A percentile compares a stretch with the other conserved stretches of the same genome.
Evolutionary conservation across 129 eudicot genomes (phyloP).

Genomic region (Glebionis coronaria): DNA sequence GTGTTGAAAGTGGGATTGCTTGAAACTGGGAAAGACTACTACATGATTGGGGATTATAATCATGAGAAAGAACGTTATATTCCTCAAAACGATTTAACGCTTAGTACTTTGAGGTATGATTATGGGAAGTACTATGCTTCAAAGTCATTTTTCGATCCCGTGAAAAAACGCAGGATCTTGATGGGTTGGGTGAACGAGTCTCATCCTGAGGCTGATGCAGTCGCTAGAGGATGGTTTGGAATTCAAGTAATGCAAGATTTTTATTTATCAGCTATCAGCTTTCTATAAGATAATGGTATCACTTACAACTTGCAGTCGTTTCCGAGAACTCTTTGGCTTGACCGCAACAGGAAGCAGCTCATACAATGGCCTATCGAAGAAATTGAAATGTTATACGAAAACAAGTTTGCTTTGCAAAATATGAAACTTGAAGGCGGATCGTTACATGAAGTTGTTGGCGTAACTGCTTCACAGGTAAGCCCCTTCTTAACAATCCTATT

Average conservation of each 20-base stretch:
- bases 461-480: conserved; percentile 38
- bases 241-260: conserved; percentile 42
- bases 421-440: conserved; percentile 33
- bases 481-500: no score
- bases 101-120: conserved; percentile 47
- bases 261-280: background rate
- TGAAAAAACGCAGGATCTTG: conserved; percentile 48
- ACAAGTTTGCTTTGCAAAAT: conserved; percentile 11
- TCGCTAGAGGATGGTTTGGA: conserved; percentile 60
- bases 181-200: conserved; percentile 73
- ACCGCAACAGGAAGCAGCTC: conserved; percentile 29
- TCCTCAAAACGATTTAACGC: conserved; percentile 31
- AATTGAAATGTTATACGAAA: conserved; percentile 18
- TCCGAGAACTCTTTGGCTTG: conserved; percentile 36
- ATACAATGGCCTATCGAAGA: conserved; percentile 41
- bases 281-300: background rate
- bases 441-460: conserved; percentile 26
- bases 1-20: conserved; percentile 55
- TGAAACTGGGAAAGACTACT: conserved; percentile 38
- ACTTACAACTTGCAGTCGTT: conserved; percentile 18
- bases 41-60: conserved; percentile 49
- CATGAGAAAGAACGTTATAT: conserved; percentile 33
- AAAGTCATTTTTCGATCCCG: conserved; percentile 55
- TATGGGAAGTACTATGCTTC: conserved; percentile 72
- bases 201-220: conserved; percentile 11